Evolutionary conservation across 441 rosid genomes (phyloP).

Genomic region (Euphorbia corollata): DNA sequence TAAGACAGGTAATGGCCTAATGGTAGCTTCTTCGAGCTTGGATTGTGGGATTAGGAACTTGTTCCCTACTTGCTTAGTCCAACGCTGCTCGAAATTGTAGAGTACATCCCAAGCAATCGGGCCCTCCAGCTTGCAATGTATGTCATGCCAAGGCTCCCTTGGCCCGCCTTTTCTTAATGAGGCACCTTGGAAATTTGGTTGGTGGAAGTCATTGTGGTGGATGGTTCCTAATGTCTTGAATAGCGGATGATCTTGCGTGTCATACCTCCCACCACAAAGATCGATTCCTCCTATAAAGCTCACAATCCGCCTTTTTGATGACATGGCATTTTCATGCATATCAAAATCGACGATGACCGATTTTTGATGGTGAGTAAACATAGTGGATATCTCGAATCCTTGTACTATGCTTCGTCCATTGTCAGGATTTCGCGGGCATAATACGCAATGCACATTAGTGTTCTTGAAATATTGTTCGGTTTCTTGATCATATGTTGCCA

Average conservation of each 20-base stretch:
- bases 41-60: slow-evolving; percentile 43
- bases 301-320: slow-evolving; percentile 56
- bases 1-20: slow-evolving; percentile 60
- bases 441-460: slow-evolving; percentile 66
- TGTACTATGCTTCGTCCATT: slow-evolving; percentile 70
- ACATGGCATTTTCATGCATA: slow-evolving; percentile 37
- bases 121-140: slow-evolving; percentile 91
- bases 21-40: slow-evolving; percentile 44
- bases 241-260: slow-evolving; percentile 72
- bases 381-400: slow-evolving; percentile 54
- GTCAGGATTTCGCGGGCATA: slow-evolving; percentile 90
- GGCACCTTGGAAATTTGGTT: slow-evolving; percentile 69
- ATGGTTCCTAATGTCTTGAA: slow-evolving; percentile 76
- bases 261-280: slow-evolving; percentile 93
- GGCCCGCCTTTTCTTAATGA: slow-evolving; percentile 86
- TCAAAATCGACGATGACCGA: slow-evolving; percentile 67
- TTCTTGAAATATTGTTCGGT: slow-evolving; percentile 49
- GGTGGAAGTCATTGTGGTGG: slow-evolving; percentile 88
- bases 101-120: slow-evolving; percentile 97
- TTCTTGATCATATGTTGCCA: slow-evolving; percentile 93
- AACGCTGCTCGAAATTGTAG: slow-evolving; percentile 82
- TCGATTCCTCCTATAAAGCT: slow-evolving; percentile 92
- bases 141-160: slow-evolving; percentile 96
- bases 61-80: slow-evolving; percentile 77
- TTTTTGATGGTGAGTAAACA: slow-evolving; percentile 96